Evolutionary conservation across 2,329 filamentous ascomycete genomes (phyloP), one percentile per base, ranked within the genome.

Genomic region (Aphanocladium album): DNA sequence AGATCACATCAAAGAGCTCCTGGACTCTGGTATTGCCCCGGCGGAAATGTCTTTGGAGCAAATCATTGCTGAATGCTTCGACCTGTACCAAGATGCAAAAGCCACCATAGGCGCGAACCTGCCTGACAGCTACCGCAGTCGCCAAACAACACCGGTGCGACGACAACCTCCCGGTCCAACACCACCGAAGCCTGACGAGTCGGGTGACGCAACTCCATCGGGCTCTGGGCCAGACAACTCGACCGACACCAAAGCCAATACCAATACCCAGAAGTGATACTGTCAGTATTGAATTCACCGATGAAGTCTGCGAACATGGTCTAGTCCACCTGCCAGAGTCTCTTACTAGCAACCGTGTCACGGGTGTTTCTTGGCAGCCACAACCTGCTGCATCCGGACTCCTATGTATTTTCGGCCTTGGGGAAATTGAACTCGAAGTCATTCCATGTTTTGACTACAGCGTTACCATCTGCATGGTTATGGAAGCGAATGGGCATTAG

Each of bases 1-100:
- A 64, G 79, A 82, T 61, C 73, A 78, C 64, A 73, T 83, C 66
- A 79, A 79, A 66, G 74, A 78, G 62, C 69, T 83, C 5, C 73
- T 83, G 41, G 77, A 82, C 62, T 79, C 77, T 1, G 72, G 76
- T 39, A 74, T 83, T 25, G 75, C 79, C 21, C 76, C 75, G 2
- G 72, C 71, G 9, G 70, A 73, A 39, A 72, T 77, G 55, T 72
- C 74, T 14, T 71, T 79, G 23, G 77, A 80, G 60, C 78, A 82
- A 50, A 73, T 77, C 3, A 70, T 83, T 50, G 76, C 75, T 14
- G 73, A 76, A 49, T 82, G 79, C 64, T 83, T 78, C 62, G 72
- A 77, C 35, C 69, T 71, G 51, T 82, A 77, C 64, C 73, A 77
- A 27, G 70, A 73, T 11, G 80, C 80, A 56, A 78, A 79, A 60